Base-by-base conservation (phyloP, 257 asterid species). In the Fraxinus anomala region DNA sequence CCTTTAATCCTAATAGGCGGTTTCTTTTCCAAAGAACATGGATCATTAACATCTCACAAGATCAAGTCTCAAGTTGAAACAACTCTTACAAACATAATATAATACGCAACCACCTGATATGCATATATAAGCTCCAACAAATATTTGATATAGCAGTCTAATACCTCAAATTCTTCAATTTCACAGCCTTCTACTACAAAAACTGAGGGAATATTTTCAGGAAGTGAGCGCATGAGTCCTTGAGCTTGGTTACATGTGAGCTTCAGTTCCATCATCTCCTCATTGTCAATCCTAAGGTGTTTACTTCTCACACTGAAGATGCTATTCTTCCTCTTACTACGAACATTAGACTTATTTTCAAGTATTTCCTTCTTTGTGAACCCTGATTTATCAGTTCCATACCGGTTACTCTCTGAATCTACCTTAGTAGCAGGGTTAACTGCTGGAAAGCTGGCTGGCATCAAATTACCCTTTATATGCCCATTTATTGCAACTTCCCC, bases 121-220 rank as follows among this genome's bases (percentile, higher is more conserved):
- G 54, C 19, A 34, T n/a, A 73, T n/a, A 51, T 3, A 73, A 77
- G 74, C 68, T 34, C 49, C 42, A 56, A 54, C 6, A 13, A 30
- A 75, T 68, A 9, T 56, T 80, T 49, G 47, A 61, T 68, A 71
- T 12, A 74, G 8, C 79, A 59, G 80, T 21, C 76, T 78, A 75
- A 79, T 87, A 95, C 99, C 99, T 93, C 97, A 51, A 87, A 95
- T 87, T 93, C 99, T 87, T 95, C 99, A 76, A 95, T 78, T 79
- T 92, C 97, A 79, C 84, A 88, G 74, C 97, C 98, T 70, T 95
- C 96, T n/a, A 93, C 84, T 70, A 85, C 77, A 77, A 85, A 37
- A 83, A 88, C 74, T 63, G 90, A 83, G 30, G 97, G 94, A 78
- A 83, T 89, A 83, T 49, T 70, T 72, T 85, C 80, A 21, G 86